A percentile compares a stretch with the other conserved stretches of the same genome.
Evolutionary conservation across 2,329 filamentous ascomycete species (phyloP).

Genomic region (Aschersonia sp.): DNA sequence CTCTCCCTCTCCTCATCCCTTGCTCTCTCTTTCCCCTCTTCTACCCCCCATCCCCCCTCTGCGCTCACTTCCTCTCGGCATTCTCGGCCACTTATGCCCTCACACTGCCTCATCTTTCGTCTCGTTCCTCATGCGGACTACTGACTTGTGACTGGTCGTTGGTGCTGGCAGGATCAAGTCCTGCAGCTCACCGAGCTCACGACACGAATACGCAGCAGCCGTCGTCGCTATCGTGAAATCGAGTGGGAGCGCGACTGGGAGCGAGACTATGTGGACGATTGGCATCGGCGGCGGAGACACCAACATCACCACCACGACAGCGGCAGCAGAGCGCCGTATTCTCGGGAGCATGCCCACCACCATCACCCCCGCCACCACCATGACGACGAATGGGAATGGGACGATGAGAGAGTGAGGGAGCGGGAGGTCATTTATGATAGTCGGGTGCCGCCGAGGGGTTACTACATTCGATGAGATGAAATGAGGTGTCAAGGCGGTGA

Average conservation of each 20-base stretch:
- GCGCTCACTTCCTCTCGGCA: no score
- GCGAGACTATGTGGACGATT: conserved; percentile 37
- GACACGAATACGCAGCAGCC: conserved; percentile 60
- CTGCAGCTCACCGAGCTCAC: conserved; percentile 69
- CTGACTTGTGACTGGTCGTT: no score
- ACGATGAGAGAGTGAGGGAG: conserved; percentile 52
- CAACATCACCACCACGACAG: conserved; percentile 4
- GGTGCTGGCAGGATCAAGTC: conserved; percentile 58
- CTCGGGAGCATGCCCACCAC: conserved; percentile 8
- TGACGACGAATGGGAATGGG: conserved; percentile 19
- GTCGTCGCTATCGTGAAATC: conserved; percentile 36
- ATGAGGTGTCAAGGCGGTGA: conserved; percentile 6
- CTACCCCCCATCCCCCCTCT: neutral
- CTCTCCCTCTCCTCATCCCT: no score
- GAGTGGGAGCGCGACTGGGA: conserved; percentile 50
- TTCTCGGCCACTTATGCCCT: no score
- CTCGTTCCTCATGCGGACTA: no score
- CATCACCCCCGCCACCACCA: no score
- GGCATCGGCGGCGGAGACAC: conserved; percentile 26
- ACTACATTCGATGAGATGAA: conserved; percentile 2
- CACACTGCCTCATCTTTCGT: no score
- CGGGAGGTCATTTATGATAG: conserved; percentile 52
- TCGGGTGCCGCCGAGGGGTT: conserved; percentile 13
- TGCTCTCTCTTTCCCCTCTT: no score
- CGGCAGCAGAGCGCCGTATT: conserved; percentile 5